Evolutionary conservation across 805 yeast genomes (phyloP).

Genomic region (Ogataea degrootiae): DNA sequence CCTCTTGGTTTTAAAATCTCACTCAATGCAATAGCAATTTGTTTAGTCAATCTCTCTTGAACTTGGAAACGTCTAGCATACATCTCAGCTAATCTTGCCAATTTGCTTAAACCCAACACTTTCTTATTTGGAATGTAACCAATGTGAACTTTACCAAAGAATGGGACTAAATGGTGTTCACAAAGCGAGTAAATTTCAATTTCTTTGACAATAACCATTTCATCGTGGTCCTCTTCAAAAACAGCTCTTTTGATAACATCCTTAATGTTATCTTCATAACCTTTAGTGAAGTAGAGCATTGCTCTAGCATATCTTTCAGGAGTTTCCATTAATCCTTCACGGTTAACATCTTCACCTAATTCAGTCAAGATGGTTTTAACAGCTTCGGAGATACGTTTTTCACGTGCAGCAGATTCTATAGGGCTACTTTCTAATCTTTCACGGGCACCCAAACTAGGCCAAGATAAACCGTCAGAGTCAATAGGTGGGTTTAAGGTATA

Average conservation of each 20-base stretch:
- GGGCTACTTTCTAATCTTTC: constrained; percentile 62
- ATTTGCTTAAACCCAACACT: constrained; percentile 86
- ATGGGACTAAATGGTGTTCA: constrained; percentile 97
- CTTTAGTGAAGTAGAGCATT: constrained; percentile 91
- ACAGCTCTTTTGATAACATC: constrained; percentile 94
- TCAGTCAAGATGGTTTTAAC: constrained; percentile 73
- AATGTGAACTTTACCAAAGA: constrained; percentile 93
- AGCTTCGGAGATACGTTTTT: constrained; percentile 76
- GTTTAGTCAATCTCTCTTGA: constrained; percentile 96
- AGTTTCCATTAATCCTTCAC: constrained; percentile 90
- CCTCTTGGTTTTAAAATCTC: constrained; percentile 93
- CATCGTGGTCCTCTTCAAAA: constrained; percentile 97
- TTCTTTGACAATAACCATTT: constrained; percentile 96
- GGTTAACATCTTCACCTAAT: constrained; percentile 81
- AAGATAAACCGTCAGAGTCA: constrained; percentile 85
- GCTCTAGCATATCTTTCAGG: constrained; percentile 97
- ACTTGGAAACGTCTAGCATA: constrained; percentile 93
- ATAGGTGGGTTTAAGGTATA: constrained; percentile 80
- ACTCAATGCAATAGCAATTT: constrained; percentile 91
- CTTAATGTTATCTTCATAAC: constrained; percentile 89
- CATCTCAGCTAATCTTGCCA: constrained; percentile 96
- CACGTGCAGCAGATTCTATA: constrained; percentile 63
- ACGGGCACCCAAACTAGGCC: constrained; percentile 90
- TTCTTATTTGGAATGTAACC: constrained; percentile 96
- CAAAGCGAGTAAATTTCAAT: constrained; percentile 89